Evolutionary conservation across 257 asterid species (phyloP).

Genomic region (Eucommia ulmoides): DNA sequence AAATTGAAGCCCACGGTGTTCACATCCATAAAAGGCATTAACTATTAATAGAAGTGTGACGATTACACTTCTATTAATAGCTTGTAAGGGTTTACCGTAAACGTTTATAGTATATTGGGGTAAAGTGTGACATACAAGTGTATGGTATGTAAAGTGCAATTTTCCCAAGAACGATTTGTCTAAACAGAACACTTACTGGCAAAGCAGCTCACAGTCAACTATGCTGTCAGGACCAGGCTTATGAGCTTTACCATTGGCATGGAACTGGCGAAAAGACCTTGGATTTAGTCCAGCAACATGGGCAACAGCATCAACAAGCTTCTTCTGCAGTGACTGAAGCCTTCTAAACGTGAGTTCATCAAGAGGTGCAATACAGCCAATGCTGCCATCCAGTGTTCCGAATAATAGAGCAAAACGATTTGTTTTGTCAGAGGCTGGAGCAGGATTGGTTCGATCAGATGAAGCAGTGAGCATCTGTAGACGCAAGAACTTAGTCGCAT

Average conservation of each 20-base stretch:
- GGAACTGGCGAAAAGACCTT: slow-evolving; percentile 71
- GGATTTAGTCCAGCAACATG: slow-evolving; percentile 96
- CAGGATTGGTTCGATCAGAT: slow-evolving; percentile 35
- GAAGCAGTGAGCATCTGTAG: slow-evolving; percentile 77
- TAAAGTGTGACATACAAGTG: too few species aligned
- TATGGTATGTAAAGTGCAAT: too few species aligned
- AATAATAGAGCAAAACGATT: slow-evolving; percentile 84
- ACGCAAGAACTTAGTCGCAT: slow-evolving; percentile 79
- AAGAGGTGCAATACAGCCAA: slow-evolving; percentile 92
- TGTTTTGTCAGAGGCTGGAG: slow-evolving; percentile 77
- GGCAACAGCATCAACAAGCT: slow-evolving; percentile 80
- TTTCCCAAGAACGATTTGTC: too few species aligned
- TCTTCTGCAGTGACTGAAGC: slow-evolving; percentile 87
- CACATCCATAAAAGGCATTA: not conserved
- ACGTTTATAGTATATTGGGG: slow-evolving; percentile 1
- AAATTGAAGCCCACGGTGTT: not conserved
- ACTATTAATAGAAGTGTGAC: not conserved
- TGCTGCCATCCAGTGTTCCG: slow-evolving; percentile 90
- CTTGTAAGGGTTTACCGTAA: not conserved
- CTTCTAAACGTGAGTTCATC: slow-evolving; percentile 95
- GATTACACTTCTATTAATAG: not conserved
- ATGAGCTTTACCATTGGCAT: slow-evolving; percentile 90
- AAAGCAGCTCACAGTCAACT: slow-evolving; percentile 87
- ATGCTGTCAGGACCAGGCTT: slow-evolving; percentile 96
- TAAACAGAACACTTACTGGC: slow-evolving; percentile 45